These are phyloP conservation scores for Geotrichum restrictum DNA, from an alignment of 1,139 yeast genomes.

Conservation along the genomic window DNA sequence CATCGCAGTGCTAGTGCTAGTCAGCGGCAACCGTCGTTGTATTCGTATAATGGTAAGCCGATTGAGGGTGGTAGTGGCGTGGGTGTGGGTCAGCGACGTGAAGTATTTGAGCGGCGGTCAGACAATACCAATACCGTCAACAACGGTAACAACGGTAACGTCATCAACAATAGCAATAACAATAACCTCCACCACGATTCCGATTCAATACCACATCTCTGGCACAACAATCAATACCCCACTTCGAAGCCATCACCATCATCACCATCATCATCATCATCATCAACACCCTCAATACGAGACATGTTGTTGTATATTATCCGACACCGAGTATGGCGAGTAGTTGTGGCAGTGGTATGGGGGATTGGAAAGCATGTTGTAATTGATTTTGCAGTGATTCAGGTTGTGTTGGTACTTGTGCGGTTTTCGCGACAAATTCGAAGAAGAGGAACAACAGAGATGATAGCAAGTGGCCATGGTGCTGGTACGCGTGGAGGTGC, in stretches of 20 bases:
- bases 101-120: neutral
- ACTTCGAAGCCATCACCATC: too few species aligned
- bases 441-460: too few species aligned
- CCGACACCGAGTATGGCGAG: neutral
- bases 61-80: neutral
- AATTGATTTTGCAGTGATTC: constrained; percentile 5
- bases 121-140: neutral
- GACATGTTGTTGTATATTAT: neutral
- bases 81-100: neutral
- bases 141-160: neutral
- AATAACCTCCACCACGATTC: neutral
- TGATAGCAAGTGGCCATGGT: neutral
- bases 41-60: constrained; percentile 2
- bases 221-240: too few species aligned
- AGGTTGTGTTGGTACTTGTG: neutral
- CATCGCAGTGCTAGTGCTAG: neutral
- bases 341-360: constrained; percentile 1
- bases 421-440: constrained; percentile 3
- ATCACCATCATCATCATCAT: too few species aligned
- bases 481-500: too few species aligned
- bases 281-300: too few species aligned
- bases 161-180: neutral
- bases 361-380: constrained; percentile 7
- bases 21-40: neutral
- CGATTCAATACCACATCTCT: too few species aligned